Conservation (phyloP, 2,329 filamentous ascomycete species). For the Phialophora expanda region DNA sequence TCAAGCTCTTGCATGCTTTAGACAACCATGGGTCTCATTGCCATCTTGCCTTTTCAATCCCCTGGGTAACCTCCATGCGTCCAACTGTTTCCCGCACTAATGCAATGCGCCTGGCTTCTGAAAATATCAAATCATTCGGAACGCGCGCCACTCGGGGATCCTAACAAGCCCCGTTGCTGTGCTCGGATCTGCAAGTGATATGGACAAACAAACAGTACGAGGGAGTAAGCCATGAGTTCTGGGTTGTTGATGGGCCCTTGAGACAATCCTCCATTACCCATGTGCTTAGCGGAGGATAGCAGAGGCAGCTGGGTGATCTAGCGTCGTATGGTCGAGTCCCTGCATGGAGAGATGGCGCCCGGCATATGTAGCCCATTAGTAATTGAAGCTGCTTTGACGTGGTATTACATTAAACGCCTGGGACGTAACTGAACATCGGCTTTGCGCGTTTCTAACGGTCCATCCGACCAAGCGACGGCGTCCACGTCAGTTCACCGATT, state of each 20-base stretch:
- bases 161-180: not conserved
- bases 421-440: not conserved
- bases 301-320: not conserved
- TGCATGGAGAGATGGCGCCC: not conserved
- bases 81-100: not conserved
- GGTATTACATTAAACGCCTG: conserved; percentile 8
- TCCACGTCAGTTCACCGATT: conserved; percentile 54
- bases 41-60: not conserved
- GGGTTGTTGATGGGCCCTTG: not conserved
- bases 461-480: not conserved
- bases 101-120: conserved; percentile 1
- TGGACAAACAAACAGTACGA: not conserved
- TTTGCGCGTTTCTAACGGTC: not conserved
- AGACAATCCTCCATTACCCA: not conserved
- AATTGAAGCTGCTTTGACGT: not conserved
- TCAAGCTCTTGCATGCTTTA: not conserved
- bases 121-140: not conserved
- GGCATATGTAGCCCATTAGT: not conserved
- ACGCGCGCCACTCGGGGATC: not conserved
- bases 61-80: not conserved
- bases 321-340: not conserved
- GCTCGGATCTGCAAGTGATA: not conserved
- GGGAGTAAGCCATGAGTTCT: not conserved
- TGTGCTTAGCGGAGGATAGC: not conserved
- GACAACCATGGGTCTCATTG: not conserved